phyloP scores from a whole-genome alignment of 2,329 filamentous ascomycete genomes.

The Cladophialophora yegresii region DNA sequence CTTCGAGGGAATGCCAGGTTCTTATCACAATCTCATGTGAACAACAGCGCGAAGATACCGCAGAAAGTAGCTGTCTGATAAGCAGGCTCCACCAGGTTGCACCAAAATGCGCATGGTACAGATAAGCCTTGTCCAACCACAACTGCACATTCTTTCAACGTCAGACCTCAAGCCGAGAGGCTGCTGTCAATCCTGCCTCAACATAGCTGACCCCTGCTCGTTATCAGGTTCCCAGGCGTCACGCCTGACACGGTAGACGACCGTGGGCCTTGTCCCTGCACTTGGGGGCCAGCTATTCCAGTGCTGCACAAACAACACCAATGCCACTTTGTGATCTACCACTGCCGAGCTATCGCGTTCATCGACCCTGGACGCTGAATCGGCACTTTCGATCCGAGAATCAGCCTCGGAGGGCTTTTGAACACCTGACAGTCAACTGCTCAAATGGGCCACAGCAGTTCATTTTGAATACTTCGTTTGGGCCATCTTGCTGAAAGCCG shows the following conservation, averaged over 20 bases:
- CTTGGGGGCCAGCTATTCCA: neutral
- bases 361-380: neutral
- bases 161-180: neutral
- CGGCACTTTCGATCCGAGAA: neutral
- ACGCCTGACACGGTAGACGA: neutral
- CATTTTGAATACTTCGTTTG: neutral
- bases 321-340: neutral
- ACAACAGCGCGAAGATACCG: neutral
- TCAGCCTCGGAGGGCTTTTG: neutral
- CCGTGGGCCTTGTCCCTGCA: neutral
- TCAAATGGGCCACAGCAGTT: neutral
- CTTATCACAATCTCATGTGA: slow-evolving; percentile 18
- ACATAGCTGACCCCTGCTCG: neutral
- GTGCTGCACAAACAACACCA: neutral
- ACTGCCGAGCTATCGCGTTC: neutral
- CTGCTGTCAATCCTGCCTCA: slow-evolving; percentile 6
- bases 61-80: slow-evolving; percentile 16
- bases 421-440: neutral
- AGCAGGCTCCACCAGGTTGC: slow-evolving; percentile 24
- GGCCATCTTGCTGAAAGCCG: neutral
- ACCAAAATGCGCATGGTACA: slow-evolving; percentile 14
- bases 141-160: slow-evolving; percentile 6
- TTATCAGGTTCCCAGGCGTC: slow-evolving; percentile 2
- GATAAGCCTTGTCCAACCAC: slow-evolving; percentile 31
- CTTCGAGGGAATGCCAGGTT: neutral